phyloP scores from a whole-genome alignment of 345 rosid species.

The Acer saccharum region DNA sequence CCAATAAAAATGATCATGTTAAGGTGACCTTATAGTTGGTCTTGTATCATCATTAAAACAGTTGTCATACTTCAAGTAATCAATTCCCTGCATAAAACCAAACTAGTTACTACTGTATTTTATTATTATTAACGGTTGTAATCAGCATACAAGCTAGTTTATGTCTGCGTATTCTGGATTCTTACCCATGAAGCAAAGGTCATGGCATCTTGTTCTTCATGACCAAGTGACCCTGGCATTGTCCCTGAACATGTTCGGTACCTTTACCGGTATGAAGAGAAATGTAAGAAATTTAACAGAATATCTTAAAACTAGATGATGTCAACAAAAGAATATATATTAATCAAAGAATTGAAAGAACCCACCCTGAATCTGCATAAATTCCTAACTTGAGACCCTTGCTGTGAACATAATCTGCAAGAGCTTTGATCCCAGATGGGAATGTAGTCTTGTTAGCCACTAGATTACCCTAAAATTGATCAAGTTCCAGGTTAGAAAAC shows the following conservation, averaged over 20 bases:
- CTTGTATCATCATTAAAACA: conserved; percentile 31
- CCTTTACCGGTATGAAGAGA: conserved; percentile 4
- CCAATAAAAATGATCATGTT: neutral
- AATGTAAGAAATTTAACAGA: neutral
- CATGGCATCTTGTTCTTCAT: conserved; percentile 25
- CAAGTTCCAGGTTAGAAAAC: neutral
- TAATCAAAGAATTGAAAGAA: neutral
- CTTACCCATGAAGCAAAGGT: conserved; percentile 37
- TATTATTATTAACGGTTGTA: neutral
- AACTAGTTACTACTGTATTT: neutral
- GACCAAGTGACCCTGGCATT: conserved; percentile 34
- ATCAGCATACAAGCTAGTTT: neutral
- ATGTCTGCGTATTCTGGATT: neutral
- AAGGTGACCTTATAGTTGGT: conserved; percentile 30
- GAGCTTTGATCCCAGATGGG: conserved; percentile 26
- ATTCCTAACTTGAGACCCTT: conserved; percentile 26
- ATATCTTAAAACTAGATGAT: neutral
- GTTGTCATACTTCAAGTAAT: conserved; percentile 46
- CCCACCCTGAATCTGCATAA: conserved; percentile 30
- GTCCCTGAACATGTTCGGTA: conserved; percentile 25
- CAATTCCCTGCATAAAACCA: conserved; percentile 36
- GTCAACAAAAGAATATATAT: neutral
- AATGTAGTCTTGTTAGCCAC: conserved; percentile 24
- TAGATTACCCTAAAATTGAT: conserved; percentile 16
- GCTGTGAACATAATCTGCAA: conserved; percentile 31